These are phyloP conservation scores for Fomitiporia mediterranea DNA, from an alignment of 1,284 basidiomycete genomes.

Conservation along the genomic window DNA sequence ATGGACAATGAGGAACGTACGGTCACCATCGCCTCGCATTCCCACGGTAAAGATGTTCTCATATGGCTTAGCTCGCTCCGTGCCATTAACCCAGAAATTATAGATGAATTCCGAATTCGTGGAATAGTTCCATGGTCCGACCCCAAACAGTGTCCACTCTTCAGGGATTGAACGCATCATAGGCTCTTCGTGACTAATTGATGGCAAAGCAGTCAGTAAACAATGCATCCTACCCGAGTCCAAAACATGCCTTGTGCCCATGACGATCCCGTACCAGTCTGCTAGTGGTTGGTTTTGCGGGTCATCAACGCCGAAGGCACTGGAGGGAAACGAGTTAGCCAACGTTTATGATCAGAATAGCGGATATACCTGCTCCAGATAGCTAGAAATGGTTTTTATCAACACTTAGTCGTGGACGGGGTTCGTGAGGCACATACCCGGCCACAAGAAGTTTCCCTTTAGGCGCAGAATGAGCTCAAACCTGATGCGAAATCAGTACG, in stretches of 20 bases:
- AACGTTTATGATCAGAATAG: background rate
- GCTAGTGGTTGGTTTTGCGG: slow-evolving; percentile 58
- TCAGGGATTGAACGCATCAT: slow-evolving; percentile 60
- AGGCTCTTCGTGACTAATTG: slow-evolving; percentile 56
- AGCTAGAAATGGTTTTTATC: background rate
- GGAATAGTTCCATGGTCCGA: slow-evolving; percentile 58
- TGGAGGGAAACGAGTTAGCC: slow-evolving; percentile 24
- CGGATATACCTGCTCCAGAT: slow-evolving; percentile 1
- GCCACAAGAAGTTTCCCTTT: slow-evolving; percentile 71
- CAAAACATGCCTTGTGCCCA: slow-evolving; percentile 49
- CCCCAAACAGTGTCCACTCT: slow-evolving; percentile 53
- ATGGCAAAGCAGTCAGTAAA: too few relatives aligned
- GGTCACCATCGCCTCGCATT: slow-evolving; percentile 60
- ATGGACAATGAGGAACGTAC: slow-evolving; percentile 37
- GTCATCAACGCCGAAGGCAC: slow-evolving; percentile 67
- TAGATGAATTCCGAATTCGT: slow-evolving; percentile 50
- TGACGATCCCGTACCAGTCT: slow-evolving; percentile 64
- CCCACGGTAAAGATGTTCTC: slow-evolving; percentile 62
- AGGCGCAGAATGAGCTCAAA: slow-evolving; percentile 65
- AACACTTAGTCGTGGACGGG: too few relatives aligned
- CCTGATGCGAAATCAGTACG: slow-evolving; percentile 27
- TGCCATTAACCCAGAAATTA: slow-evolving; percentile 55
- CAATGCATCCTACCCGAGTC: too few relatives aligned
- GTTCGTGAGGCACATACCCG: too few relatives aligned
- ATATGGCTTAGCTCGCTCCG: slow-evolving; percentile 48